Conservation (phyloP, 345 rosid species). For the Clarkia xantiana region DNA sequence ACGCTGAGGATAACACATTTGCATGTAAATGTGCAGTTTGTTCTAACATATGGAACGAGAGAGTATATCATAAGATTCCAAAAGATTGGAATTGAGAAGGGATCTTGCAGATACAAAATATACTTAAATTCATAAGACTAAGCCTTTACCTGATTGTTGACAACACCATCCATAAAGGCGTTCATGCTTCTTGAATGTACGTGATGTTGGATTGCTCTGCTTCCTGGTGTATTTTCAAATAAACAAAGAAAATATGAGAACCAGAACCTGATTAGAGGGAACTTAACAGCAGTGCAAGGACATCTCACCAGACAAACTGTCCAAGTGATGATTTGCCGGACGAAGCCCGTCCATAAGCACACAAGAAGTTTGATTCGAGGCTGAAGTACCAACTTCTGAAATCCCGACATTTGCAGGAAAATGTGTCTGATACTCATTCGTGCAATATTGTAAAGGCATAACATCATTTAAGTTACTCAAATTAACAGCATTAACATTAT, state of each 20-base stretch:
- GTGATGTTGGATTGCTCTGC: neutral
- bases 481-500: slow-evolving; percentile 21
- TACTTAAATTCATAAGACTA: too few species aligned
- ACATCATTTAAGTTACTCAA: slow-evolving; percentile 38
- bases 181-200: too few species aligned
- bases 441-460: slow-evolving; percentile 80
- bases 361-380: slow-evolving; percentile 14
- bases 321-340: neutral
- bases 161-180: too few species aligned
- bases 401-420: slow-evolving; percentile 23
- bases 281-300: neutral
- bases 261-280: neutral
- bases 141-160: too few species aligned
- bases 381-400: slow-evolving; percentile 21
- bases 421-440: slow-evolving; percentile 81
- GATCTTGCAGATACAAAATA: too few species aligned
- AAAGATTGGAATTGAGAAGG: too few species aligned
- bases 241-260: neutral
- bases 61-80: too few species aligned
- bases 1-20: too few species aligned
- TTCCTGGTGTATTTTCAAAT: neutral
- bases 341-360: neutral
- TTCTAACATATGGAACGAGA: too few species aligned
- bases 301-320: slow-evolving; percentile 4
- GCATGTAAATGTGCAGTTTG: too few species aligned